These are phyloP conservation scores for Saturnispora quitensis DNA, from an alignment of 805 yeast genomes.

Conservation along the genomic window DNA sequence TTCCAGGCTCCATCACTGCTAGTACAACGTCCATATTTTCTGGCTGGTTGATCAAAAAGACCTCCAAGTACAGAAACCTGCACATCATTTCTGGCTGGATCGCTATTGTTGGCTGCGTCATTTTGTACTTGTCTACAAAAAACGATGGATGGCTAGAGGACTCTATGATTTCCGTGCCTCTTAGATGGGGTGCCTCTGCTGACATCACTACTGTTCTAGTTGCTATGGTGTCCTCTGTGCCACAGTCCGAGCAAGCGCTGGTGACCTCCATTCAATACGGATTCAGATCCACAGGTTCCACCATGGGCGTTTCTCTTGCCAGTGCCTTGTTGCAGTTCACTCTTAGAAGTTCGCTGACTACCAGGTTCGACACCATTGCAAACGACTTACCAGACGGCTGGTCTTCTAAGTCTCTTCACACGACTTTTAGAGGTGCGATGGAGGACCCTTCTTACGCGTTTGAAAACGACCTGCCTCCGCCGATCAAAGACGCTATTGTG, in stretches of 20 bases:
- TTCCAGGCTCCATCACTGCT: conserved; percentile 57
- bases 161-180: conserved; percentile 37
- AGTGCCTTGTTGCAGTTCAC: conserved; percentile 36
- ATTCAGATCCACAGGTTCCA: conserved; percentile 46
- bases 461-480: conserved; percentile 18
- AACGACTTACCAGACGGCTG: neutral
- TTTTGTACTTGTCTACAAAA: conserved; percentile 22
- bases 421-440: conserved; percentile 10
- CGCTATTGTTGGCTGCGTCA: conserved; percentile 40
- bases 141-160: conserved; percentile 28
- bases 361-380: conserved; percentile 12
- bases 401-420: conserved; percentile 7
- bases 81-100: conserved; percentile 29
- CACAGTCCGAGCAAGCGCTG: conserved; percentile 62
- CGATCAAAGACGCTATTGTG: conserved; percentile 34
- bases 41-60: conserved; percentile 56
- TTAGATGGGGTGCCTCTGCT: conserved; percentile 60
- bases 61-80: conserved; percentile 54
- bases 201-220: conserved; percentile 63
- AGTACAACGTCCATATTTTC: conserved; percentile 58
- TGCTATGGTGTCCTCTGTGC: conserved; percentile 71
- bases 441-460: conserved; percentile 21
- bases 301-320: conserved; percentile 43
- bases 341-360: conserved; percentile 10
- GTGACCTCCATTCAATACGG: conserved; percentile 86